Evolutionary conservation across 768 basidiomycete species (phyloP).

Genomic region (Sutorius australiensis): DNA sequence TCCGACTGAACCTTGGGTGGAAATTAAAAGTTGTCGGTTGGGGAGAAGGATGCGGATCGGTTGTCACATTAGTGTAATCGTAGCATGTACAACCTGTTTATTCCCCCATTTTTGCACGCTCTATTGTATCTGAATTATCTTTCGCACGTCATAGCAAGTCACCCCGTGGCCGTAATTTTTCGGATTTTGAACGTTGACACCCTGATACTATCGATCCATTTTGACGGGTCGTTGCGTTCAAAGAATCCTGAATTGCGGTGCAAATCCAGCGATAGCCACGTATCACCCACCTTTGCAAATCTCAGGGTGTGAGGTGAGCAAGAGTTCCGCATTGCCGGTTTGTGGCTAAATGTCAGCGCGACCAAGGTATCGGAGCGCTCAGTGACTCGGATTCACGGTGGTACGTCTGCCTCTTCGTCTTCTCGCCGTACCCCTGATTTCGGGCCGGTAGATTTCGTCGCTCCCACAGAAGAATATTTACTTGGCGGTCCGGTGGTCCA

Average conservation of each 20-base stretch:
- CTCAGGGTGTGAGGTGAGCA: conserved; percentile 20
- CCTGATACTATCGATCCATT: neutral
- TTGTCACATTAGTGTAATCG: conserved; percentile 4
- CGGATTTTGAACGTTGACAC: neutral
- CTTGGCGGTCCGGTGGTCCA: neutral
- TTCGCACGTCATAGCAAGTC: neutral
- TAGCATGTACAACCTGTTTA: conserved; percentile 6
- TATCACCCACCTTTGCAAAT: conserved; percentile 9
- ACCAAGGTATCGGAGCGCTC: neutral
- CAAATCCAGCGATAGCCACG: conserved; percentile 9
- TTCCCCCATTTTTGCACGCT: conserved; percentile 4
- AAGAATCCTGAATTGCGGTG: conserved; percentile 9
- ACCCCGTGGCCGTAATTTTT: no score
- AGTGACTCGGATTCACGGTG: conserved; percentile 8
- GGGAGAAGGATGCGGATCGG: conserved; percentile 4
- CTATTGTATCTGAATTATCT: neutral
- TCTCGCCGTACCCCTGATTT: neutral
- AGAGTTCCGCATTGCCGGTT: neutral
- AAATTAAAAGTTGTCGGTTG: conserved; percentile 6
- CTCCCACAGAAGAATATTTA: neutral
- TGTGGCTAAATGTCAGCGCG: neutral
- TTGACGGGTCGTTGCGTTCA: neutral
- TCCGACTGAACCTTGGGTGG: neutral
- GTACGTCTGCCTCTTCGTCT: neutral
- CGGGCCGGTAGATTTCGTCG: neutral